phyloP scores from a whole-genome alignment of 2,329 filamentous ascomycete genomes.

The Trichoderma pleuroti region DNA sequence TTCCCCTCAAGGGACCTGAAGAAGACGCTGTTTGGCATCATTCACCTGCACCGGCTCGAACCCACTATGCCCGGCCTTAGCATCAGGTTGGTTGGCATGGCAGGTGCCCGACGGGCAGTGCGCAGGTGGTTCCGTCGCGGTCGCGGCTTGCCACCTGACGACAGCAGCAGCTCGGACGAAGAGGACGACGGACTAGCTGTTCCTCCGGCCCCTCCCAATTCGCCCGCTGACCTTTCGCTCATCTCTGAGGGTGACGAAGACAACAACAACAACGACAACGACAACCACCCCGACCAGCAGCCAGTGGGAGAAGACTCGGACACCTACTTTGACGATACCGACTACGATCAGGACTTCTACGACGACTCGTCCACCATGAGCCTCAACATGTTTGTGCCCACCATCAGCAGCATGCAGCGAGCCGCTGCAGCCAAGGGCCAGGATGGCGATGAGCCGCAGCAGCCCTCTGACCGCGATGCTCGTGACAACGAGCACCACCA shows the following conservation, averaged over 20 bases:
- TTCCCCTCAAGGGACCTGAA: not conserved
- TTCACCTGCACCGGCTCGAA: not conserved
- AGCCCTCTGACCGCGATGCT: not conserved
- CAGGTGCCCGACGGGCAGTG: conserved; percentile 31
- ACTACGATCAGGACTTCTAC: not conserved
- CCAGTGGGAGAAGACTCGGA: not conserved
- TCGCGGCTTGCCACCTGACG: conserved; percentile 27
- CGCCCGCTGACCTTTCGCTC: not conserved
- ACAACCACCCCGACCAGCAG: not conserved
- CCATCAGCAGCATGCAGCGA: not conserved
- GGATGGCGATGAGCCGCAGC: conserved; percentile 32
- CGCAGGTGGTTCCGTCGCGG: conserved; percentile 33
- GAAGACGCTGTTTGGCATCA: not conserved
- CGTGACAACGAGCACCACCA: conserved; percentile 5
- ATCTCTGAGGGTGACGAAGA: not conserved
- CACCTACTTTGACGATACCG: not conserved
- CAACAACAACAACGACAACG: not conserved
- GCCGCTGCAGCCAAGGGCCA: not conserved
- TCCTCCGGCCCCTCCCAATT: not conserved
- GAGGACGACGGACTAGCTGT: not conserved
- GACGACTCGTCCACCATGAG: conserved; percentile 11
- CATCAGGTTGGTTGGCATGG: conserved; percentile 31
- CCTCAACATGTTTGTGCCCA: not conserved
- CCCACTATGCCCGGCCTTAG: conserved; percentile 23
- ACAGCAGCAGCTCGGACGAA: conserved; percentile 12